These are phyloP conservation scores for Microbotryum scabiosae DNA, from an alignment of 1,284 basidiomycete species.

Conservation along the genomic window DNA sequence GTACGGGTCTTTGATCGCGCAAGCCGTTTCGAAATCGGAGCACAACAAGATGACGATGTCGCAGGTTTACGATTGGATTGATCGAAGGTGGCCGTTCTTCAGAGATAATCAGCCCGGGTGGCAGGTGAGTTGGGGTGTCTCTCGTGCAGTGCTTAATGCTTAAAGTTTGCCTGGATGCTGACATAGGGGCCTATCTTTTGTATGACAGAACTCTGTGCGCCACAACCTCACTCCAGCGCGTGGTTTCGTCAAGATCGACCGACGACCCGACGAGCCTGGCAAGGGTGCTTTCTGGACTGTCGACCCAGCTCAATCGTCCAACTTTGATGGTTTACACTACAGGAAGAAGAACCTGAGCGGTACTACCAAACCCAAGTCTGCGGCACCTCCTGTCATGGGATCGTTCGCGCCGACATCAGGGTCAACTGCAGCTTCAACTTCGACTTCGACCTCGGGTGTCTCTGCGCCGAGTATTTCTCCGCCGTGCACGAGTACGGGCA, in stretches of 20 bases:
- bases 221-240: slow-evolving; percentile 32
- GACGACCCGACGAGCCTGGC: slow-evolving; percentile 13
- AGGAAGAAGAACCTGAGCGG: slow-evolving; percentile 10
- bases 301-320: slow-evolving; percentile 20
- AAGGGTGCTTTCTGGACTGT: slow-evolving; percentile 29
- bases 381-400: neutral
- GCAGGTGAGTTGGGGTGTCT: slow-evolving; percentile 17
- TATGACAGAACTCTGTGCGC: slow-evolving; percentile 28
- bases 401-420: neutral
- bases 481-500: neutral
- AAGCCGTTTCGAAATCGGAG: slow-evolving; percentile 23
- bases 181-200: neutral
- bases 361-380: neutral
- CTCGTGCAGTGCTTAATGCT: neutral
- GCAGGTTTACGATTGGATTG: slow-evolving; percentile 32
- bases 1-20: slow-evolving; percentile 34
- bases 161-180: neutral
- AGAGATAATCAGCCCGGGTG: slow-evolving; percentile 24
- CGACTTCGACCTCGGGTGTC: slow-evolving; percentile 2
- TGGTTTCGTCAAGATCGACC: slow-evolving; percentile 31
- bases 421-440: slow-evolving; percentile 27
- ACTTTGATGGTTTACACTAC: slow-evolving; percentile 29
- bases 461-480: neutral
- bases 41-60: slow-evolving; percentile 24
- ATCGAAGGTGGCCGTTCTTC: slow-evolving; percentile 32